Conservation (phyloP, 2,329 filamentous ascomycete genomes). For the Coniochaeta sp. region DNA sequence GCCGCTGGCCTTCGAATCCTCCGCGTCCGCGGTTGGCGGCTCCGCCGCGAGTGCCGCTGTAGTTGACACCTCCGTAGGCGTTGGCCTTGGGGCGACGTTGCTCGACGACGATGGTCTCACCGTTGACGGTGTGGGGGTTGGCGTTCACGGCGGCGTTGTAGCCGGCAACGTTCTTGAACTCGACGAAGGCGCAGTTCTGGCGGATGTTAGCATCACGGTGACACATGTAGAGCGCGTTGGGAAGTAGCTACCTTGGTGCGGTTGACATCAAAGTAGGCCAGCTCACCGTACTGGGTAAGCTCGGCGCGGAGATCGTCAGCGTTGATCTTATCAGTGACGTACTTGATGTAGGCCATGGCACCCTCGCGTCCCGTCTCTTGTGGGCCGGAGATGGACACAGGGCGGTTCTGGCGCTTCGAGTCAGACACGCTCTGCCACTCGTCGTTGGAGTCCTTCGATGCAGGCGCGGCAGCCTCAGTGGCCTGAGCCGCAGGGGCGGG, state of each 20-base stretch:
- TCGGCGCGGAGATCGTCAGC: slow-evolving; percentile 63
- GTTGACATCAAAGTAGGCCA: slow-evolving; percentile 71
- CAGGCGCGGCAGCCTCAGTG: slow-evolving; percentile 21
- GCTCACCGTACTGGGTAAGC: slow-evolving; percentile 64
- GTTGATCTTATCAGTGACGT: slow-evolving; percentile 83
- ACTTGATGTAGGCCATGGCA: slow-evolving; percentile 88
- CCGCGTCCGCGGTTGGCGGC: slow-evolving; percentile 58
- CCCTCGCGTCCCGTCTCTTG: slow-evolving; percentile 58
- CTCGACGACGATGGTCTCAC: slow-evolving; percentile 79
- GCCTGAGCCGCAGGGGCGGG: slow-evolving; percentile 30
- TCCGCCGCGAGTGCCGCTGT: slow-evolving; percentile 55
- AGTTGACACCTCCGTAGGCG: slow-evolving; percentile 64
- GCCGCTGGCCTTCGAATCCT: slow-evolving; percentile 52
- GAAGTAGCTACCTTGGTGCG: slow-evolving; percentile 63
- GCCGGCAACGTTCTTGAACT: slow-evolving; percentile 74
- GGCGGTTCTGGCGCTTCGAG: slow-evolving; percentile 75
- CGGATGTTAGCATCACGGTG: slow-evolving; percentile 14
- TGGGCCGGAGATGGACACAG: slow-evolving; percentile 53
- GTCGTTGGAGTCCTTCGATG: slow-evolving; percentile 46
- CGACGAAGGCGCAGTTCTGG: slow-evolving; percentile 94
- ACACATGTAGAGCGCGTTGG: background rate
- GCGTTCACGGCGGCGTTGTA: slow-evolving; percentile 77
- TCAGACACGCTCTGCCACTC: slow-evolving; percentile 90
- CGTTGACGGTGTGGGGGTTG: slow-evolving; percentile 81
- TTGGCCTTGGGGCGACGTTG: slow-evolving; percentile 74